Conservation (phyloP, 2,329 filamentous ascomycete genomes). For the Aspergillus glaucus region DNA sequence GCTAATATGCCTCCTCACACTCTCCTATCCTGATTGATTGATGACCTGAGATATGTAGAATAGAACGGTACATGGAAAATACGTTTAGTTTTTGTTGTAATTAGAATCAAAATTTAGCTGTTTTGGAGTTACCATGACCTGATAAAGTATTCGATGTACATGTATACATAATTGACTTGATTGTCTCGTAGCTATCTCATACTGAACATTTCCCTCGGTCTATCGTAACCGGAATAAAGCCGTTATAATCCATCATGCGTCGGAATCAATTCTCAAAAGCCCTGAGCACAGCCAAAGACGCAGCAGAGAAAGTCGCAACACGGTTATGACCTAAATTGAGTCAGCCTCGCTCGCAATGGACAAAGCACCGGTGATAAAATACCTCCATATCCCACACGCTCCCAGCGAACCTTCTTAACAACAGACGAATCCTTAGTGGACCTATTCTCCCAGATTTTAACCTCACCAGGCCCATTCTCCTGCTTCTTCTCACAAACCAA, state of each 20-base stretch:
- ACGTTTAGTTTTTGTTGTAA: not conserved
- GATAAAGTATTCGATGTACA: no score
- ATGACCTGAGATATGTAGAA: not conserved
- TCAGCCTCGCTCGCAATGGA: not conserved
- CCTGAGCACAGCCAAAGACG: constrained; percentile 32
- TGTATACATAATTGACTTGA: no score
- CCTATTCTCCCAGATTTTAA: constrained; percentile 34
- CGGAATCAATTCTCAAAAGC: constrained; percentile 28
- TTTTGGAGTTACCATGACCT: no score
- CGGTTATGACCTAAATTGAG: constrained; percentile 33
- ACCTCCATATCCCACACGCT: constrained; percentile 40
- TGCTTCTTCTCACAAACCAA: constrained; percentile 25
- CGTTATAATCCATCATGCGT: not conserved
- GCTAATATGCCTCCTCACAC: not conserved
- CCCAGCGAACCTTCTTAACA: constrained; percentile 39
- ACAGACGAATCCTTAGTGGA: constrained; percentile 8
- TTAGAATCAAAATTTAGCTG: not conserved
- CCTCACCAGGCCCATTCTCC: constrained; percentile 24
- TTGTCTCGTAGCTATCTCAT: no score
- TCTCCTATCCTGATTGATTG: not conserved
- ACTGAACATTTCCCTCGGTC: no score
- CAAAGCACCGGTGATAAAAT: constrained; percentile 12
- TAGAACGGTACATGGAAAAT: not conserved
- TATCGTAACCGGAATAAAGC: not conserved
- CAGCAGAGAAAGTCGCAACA: constrained; percentile 35